phyloP scores from a whole-genome alignment of 345 rosid species.

The Chamaenerion angustifolium region DNA sequence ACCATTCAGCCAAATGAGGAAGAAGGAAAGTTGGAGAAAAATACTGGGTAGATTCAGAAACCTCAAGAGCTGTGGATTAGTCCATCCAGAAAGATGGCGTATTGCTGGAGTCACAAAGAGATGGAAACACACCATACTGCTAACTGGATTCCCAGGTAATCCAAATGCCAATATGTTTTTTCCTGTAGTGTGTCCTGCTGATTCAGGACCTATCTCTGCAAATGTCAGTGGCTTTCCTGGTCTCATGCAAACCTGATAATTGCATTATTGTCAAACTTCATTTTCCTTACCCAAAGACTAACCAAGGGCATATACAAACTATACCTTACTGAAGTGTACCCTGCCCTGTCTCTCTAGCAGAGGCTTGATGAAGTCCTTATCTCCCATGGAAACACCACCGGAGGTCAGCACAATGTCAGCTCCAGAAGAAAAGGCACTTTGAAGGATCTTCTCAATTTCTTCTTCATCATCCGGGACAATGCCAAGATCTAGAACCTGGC shows the following conservation, averaged over 20 bases:
- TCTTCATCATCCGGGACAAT: slow-evolving; percentile 62
- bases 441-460: slow-evolving; percentile 51
- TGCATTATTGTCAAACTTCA: slow-evolving; percentile 5
- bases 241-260: slow-evolving; percentile 71
- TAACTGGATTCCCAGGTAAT: slow-evolving; percentile 95
- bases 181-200: slow-evolving; percentile 13
- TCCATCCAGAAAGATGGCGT: slow-evolving; percentile 79
- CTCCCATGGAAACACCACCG: slow-evolving; percentile 99
- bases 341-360: slow-evolving; percentile 61
- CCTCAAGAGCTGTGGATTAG: slow-evolving; percentile 62
- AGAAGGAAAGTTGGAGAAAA: neutral
- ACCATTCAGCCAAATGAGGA: neutral
- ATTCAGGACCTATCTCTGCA: slow-evolving; percentile 48
- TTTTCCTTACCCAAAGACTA: slow-evolving; percentile 5
- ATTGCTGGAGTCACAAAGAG: slow-evolving; percentile 75
- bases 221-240: slow-evolving; percentile 93
- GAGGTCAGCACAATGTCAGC: slow-evolving; percentile 75
- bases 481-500: slow-evolving; percentile 78
- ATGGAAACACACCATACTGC: slow-evolving; percentile 86
- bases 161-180: slow-evolving; percentile 80
- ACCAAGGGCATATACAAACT: neutral
- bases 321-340: slow-evolving; percentile 65
- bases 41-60: slow-evolving; percentile 17
- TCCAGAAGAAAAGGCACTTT: slow-evolving; percentile 48
- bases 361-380: slow-evolving; percentile 86